Evolutionary conservation across 306 rosid species (phyloP), one percentile per base, ranked within the genome.

Genomic region (Gastrolobium villosum): DNA sequence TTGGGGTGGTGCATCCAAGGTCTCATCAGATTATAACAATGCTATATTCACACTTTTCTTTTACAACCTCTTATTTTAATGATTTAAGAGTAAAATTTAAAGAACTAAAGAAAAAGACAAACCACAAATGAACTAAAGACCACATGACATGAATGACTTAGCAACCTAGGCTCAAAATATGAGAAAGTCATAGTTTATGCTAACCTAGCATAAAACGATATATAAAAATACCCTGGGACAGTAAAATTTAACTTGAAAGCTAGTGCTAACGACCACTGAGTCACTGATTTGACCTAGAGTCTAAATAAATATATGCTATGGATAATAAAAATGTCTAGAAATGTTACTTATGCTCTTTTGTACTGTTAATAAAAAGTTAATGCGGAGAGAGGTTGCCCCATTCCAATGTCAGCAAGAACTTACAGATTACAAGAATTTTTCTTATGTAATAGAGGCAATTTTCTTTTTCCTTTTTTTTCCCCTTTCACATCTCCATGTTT

Each of bases 361-460:
- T 8, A 4, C 34, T 2, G 54, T 56, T 31, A 11, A 65, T 53
- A 11, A 65, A 65, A 52, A 28, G 10, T 41, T 75, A 26, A 3
- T 30, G 3, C 7, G 56, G 14, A 37, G 20, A 32, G 48, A 34
- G 14, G 28, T 3, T 14, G 13, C 45, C 56, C 74, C 31, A 37
- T 65, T 64, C 44, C 6, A 45, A 53, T 55, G 48, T 54, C 66
- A 76, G 44, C n/a, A 56, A 65, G 45, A 28, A 2, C 41, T 43
- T 40, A 54, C 7, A 54, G 26, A 67, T 5, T 32, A 26, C 61
- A 44, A 44, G 50, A 31, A 43, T 41, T 28, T 20, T n/a, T 36
- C 76, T 3, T 3, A 15, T 54, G 39, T 2, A 44, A 36, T 37
- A 26, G 7, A 26, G 35, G 44, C 34, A 54, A 9, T 60, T 59